Base-by-base conservation (phyloP, 1,139 yeast genomes). In the Hemisphaericaspora lyxosophila region DNA sequence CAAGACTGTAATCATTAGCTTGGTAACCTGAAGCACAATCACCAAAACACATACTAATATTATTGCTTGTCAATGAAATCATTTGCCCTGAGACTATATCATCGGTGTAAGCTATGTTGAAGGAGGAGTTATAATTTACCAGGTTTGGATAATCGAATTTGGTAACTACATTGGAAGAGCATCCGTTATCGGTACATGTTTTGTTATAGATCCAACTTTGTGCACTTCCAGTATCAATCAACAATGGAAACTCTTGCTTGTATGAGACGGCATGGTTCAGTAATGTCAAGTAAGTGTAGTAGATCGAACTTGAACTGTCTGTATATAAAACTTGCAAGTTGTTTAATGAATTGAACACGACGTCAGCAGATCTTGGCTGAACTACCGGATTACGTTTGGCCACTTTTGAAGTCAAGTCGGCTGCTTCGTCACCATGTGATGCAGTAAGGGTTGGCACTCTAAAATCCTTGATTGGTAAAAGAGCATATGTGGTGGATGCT, bases 201-300 rank as follows among this genome's bases (percentile, higher is more conserved):
- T 65, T 54, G 35, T 79, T 79, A 51, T 78, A 80, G 3, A 82
- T 68, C 88, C 88, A 82, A 2, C 81, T 57, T 43, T 79, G 73
- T 26, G 81, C 78, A 26, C 84, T 78, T 2, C 85, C 87, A 0
- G 88, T 81, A 53, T 82, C 88, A 19, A 82, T 60, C 13, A 82
- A 66, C 31, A 82, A 59, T 5, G 77, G 75, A 50, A 71, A 80
- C 23, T 60, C 61, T 24, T 57, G 57, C 15, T 60, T 49, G 33
- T 67, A 71, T 19, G 62, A 54, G 7, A 68, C 61, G 7, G 29
- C 24, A 2, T 43, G 20, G 29, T 53, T 54, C n/a, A 39, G 18
- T 2, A 63, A 40, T 8, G 53, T 40, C 12, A 53, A 38, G 26
- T 54, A 49, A 26, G 62, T 31, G 43, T 53, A 63, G 43, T 55